Evolutionary conservation across 768 basidiomycete species (phyloP).

Genomic region (Rhodocollybia butyracea): DNA sequence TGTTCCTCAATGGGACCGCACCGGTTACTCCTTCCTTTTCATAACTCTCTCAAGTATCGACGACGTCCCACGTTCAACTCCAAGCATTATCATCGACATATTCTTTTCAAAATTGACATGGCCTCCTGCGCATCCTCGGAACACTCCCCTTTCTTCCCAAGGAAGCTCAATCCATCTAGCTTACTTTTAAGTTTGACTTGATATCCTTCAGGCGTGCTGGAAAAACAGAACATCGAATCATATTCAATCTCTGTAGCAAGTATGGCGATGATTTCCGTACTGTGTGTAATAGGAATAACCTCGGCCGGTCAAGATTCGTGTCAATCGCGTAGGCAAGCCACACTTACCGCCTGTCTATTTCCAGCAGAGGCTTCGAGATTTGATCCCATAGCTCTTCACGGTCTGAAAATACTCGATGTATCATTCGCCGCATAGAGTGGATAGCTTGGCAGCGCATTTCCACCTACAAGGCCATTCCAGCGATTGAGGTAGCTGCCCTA

Average conservation of each 20-base stretch:
- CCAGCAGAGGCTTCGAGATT: neutral
- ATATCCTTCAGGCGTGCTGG: conserved; percentile 51
- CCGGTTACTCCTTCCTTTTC: too few species aligned
- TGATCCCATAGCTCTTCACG: conserved; percentile 21
- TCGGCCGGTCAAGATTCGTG: neutral
- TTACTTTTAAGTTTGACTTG: conserved; percentile 28
- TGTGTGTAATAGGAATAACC: too few species aligned
- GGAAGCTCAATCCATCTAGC: conserved; percentile 30
- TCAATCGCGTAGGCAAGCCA: neutral
- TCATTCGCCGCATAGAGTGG: neutral
- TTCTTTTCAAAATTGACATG: conserved; percentile 26
- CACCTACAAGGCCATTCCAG: neutral
- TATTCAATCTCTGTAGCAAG: conserved; percentile 49
- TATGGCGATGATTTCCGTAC: conserved; percentile 36
- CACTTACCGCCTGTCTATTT: conserved; percentile 10
- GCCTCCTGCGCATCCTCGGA: conserved; percentile 39
- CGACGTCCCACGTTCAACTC: too few species aligned
- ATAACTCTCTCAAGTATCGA: too few species aligned
- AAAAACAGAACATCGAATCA: conserved; percentile 38
- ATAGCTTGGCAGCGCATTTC: neutral
- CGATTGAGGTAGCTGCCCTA: neutral
- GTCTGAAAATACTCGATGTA: neutral
- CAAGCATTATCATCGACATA: too few species aligned
- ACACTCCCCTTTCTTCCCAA: conserved; percentile 26
- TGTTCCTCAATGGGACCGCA: too few species aligned